These are phyloP conservation scores for sweet orange (Citrus sinensis) DNA, from an alignment of 345 rosid species.

Conservation along the genomic window DVS_A1.0 CM039161.1:3535501-3536000, in stretches of 20 bases:
- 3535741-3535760: neutral
- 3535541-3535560: neutral
- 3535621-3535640: conserved; percentile 76
- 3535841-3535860: neutral
- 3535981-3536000: neutral
- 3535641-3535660: conserved; percentile 84
- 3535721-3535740: neutral
- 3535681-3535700: conserved; percentile 55
- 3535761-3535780: neutral
- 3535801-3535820: neutral
- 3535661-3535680: conserved; percentile 75
- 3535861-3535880: neutral
- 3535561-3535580: neutral
- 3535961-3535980: neutral
- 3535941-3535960: neutral
- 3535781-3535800: neutral
- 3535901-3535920: neutral
- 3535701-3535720: neutral
- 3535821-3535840: neutral
- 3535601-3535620: conserved; percentile 38
- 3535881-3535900: neutral
- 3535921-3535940: neutral
- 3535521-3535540: neutral
- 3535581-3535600: neutral
- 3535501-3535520: neutral